Percentiles rank a stretch among this genome's conserved stretches.
phyloP scores from a whole-genome alignment of 148 eudicot genomes.

The Spergularia bocconei region DNA sequence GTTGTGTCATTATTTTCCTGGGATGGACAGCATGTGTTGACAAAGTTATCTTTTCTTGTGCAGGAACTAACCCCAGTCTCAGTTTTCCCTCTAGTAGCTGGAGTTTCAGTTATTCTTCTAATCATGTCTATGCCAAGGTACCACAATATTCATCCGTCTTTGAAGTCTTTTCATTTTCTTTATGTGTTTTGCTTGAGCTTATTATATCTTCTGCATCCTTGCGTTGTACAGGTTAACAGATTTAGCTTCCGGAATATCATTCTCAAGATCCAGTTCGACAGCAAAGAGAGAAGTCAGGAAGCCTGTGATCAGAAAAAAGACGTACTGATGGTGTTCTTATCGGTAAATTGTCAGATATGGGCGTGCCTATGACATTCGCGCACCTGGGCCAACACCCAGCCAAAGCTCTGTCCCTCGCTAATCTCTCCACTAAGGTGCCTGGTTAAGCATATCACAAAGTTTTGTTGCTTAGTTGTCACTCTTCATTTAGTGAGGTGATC shows the following conservation, averaged over 20 bases:
- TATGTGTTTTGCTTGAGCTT: neutral
- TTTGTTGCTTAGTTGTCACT: neutral
- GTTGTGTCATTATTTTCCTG: neutral
- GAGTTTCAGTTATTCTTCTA: conserved; percentile 69
- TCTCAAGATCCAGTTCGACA: conserved; percentile 37
- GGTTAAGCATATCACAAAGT: neutral
- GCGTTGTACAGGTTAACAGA: conserved; percentile 65
- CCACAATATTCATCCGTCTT: neutral
- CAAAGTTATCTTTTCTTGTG: conserved; percentile 13
- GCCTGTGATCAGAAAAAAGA: conserved; percentile 60
- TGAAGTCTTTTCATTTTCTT: neutral
- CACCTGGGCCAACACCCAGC: neutral
- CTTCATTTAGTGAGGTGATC: neutral
- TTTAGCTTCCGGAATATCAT: conserved; percentile 47
- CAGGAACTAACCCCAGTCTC: conserved; percentile 94
- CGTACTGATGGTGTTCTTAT: conserved; percentile 39
- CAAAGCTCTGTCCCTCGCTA: neutral
- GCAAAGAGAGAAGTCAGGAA: conserved; percentile 71
- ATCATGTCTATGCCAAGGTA: conserved; percentile 92
- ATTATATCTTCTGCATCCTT: neutral
- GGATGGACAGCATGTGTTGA: neutral
- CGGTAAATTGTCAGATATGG: neutral
- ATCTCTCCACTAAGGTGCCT: conserved; percentile 7
- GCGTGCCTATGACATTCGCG: neutral
- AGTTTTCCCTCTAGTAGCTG: conserved; percentile 74